These are phyloP conservation scores for Eucalyptus pauciflora DNA, from an alignment of 345 rosid species.

Conservation along the genomic window DNA sequence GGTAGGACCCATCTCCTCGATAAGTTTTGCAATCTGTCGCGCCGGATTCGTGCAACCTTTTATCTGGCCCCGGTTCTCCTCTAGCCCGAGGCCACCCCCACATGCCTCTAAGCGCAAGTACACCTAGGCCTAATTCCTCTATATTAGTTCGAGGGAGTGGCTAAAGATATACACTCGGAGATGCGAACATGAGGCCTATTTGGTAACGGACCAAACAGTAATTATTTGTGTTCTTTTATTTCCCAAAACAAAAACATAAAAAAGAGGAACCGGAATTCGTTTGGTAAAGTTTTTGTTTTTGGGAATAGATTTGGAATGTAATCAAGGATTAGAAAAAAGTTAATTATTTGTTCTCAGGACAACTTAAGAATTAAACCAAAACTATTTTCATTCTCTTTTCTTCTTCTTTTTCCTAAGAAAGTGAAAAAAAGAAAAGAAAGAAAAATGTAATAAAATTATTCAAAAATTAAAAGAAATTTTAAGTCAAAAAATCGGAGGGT, in stretches of 20 bases:
- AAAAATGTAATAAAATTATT: too few relatives aligned
- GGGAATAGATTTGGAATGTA: accelerated
- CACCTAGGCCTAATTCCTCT: background rate
- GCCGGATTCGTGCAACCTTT: background rate
- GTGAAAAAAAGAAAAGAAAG: too few relatives aligned
- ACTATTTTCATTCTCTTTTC: too few relatives aligned
- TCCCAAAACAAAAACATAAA: accelerated
- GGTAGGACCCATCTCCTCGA: background rate
- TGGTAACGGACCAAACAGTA: accelerated
- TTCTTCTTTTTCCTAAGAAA: too few relatives aligned
- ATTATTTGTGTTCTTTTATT: background rate
- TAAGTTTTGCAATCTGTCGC: background rate
- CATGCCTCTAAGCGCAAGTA: background rate
- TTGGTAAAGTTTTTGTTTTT: accelerated
- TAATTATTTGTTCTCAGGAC: accelerated
- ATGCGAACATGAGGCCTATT: background rate
- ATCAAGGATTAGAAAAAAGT: too few relatives aligned
- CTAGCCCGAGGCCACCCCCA: too few relatives aligned
- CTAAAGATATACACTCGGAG: background rate
- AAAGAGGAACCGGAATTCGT: accelerated
- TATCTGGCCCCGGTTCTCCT: background rate
- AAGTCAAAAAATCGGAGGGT: too few relatives aligned
- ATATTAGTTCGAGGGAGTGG: background rate
- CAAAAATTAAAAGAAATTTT: too few relatives aligned
- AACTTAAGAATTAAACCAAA: too few relatives aligned